A percentile compares a stretch with the other conserved stretches of the same genome.
Evolutionary conservation across 2,329 filamentous ascomycete species (phyloP).

Genomic region (Pseudocercospora crystallina): DNA sequence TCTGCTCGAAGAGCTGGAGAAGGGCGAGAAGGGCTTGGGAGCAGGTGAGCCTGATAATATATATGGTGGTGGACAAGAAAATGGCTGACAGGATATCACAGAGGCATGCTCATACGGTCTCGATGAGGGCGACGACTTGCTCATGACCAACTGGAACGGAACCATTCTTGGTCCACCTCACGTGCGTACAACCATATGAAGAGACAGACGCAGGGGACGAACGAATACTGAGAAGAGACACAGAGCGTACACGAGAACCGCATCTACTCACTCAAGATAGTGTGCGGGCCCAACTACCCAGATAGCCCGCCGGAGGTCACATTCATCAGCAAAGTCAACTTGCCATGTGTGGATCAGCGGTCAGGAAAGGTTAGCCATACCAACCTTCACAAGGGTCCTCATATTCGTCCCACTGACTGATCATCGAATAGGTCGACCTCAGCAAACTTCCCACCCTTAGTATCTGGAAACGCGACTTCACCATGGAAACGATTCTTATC

Average conservation of each 20-base stretch:
- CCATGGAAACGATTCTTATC: conserved; percentile 90
- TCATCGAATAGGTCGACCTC: conserved; percentile 68
- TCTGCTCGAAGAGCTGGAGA: conserved; percentile 94
- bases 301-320: conserved; percentile 85
- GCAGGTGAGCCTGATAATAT: conserved; percentile 59
- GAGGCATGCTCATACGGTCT: conserved; percentile 97
- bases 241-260: conserved; percentile 96
- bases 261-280: conserved; percentile 97
- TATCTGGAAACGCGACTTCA: conserved; percentile 89
- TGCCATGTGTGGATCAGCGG: conserved; percentile 84
- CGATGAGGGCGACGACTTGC: conserved; percentile 86
- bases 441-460: conserved; percentile 79
- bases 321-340: conserved; percentile 91
- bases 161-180: conserved; percentile 96
- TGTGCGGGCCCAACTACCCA: conserved; percentile 87
- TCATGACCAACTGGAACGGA: conserved; percentile 98
- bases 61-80: not conserved
- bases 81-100: conserved; percentile 38
- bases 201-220: not conserved
- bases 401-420: conserved; percentile 1
- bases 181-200: conserved; percentile 56
- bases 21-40: conserved; percentile 95
- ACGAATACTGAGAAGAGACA: not conserved
- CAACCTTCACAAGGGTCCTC: not conserved
- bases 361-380: conserved; percentile 64